A percentile compares a stretch with the other conserved stretches of the same genome.
These are phyloP conservation scores for Ceratocystis alfenasii DNA, from an alignment of 2,329 filamentous ascomycete genomes.

Conservation along the genomic window DNA sequence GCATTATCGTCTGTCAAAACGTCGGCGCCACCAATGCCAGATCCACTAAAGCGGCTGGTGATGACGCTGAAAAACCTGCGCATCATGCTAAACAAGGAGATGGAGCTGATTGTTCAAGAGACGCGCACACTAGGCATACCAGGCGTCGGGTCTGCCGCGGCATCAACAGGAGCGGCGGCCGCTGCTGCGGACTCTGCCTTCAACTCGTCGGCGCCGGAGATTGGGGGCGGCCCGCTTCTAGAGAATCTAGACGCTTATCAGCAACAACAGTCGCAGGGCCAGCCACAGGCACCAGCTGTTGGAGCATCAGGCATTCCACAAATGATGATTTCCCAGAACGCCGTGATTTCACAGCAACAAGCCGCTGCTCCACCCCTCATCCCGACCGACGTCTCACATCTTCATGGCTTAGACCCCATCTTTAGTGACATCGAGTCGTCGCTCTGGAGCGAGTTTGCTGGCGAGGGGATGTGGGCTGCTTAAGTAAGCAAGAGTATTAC, in stretches of 20 bases:
- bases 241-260: neutral
- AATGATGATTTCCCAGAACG: neutral
- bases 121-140: neutral
- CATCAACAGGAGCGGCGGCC: neutral
- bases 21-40: conserved; percentile 2
- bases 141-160: neutral
- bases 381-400: conserved; percentile 7
- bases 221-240: neutral
- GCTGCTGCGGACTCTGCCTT: neutral
- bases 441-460: conserved; percentile 29
- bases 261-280: conserved; percentile 7
- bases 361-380: neutral
- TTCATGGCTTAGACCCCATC: conserved; percentile 32
- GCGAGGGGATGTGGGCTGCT: conserved; percentile 29
- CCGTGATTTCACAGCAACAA: neutral
- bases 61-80: conserved; percentile 19
- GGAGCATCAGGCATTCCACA: neutral
- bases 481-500: neutral
- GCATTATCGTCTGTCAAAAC: neutral
- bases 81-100: conserved; percentile 21
- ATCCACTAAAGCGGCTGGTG: conserved; percentile 23
- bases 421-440: conserved; percentile 27
- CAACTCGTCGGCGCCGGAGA: neutral
- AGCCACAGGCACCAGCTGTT: conserved; percentile 18
- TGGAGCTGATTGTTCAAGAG: conserved; percentile 15